Conservation (phyloP, 129 eudicot genomes). For the Artemisia annua region DNA sequence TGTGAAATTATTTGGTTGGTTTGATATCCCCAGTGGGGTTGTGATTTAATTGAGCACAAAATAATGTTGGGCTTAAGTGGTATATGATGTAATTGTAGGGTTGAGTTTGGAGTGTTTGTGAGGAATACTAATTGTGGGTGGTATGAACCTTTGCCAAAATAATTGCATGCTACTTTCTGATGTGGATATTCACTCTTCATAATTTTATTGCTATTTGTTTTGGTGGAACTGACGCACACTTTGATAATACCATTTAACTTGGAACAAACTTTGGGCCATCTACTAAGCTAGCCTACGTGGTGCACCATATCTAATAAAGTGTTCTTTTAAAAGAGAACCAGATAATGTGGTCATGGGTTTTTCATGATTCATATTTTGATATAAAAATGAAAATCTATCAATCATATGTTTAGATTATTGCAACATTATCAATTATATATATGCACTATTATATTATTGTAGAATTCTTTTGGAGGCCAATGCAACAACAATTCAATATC, state of each 20-base stretch:
- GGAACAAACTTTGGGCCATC: constrained; percentile 20
- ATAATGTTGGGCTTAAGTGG: constrained; percentile 46
- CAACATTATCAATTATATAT: no score
- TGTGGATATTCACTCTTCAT: constrained; percentile 36
- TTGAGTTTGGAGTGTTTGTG: constrained; percentile 25
- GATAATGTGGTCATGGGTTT: no score
- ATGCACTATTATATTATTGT: no score
- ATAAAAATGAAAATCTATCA: no score
- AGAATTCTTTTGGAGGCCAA: no score
- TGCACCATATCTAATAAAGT: constrained; percentile 26
- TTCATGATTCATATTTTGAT: no score
- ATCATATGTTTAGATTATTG: no score
- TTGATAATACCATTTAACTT: constrained; percentile 19
- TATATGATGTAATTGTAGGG: constrained; percentile 45
- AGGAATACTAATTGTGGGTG: constrained; percentile 40
- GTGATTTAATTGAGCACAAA: constrained; percentile 36
- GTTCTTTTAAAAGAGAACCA: not conserved
- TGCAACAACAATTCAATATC: no score
- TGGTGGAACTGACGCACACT: constrained; percentile 31
- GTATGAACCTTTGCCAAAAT: constrained; percentile 39
- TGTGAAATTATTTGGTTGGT: constrained; percentile 29
- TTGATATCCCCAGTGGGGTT: constrained; percentile 37
- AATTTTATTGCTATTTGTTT: constrained; percentile 8
- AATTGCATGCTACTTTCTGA: constrained; percentile 41
- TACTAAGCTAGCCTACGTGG: constrained; percentile 25